Evolutionary conservation across 1,139 yeast species (phyloP), one percentile per base, ranked within the genome.

Genomic region (Lodderomyces elongisporus): DNA sequence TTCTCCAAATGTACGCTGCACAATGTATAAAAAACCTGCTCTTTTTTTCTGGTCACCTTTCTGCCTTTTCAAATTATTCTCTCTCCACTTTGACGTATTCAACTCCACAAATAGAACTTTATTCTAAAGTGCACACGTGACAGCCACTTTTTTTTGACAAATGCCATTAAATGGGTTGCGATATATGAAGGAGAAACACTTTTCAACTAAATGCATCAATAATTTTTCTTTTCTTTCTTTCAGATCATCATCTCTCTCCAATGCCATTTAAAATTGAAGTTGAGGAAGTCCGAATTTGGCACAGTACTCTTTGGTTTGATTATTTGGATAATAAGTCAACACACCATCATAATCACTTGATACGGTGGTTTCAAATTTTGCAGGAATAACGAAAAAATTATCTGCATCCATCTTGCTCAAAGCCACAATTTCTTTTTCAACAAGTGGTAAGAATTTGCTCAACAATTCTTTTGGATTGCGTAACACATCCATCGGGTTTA

Each of bases 241-340:
- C 14, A 10, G 6, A 7, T 13, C 14, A 24, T 24, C 26, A 24
- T n/a, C n/a, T n/a, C n/a, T n/a, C n/a, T n/a, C n/a, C n/a, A n/a
- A n/a, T n/a, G n/a, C n/a, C n/a, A n/a, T n/a, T n/a, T n/a, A n/a
- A 6, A 24, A 13, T 24, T 24, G 14, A 7, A 24, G 8, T 13
- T 24, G 6, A 4, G 47, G 43, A n/a, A 51, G 35, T 4, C 35
- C 33, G 39, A 58, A 66, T 33, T 39, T 50, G 13, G 42, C 37
- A 33, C 67, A 54, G 35, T 57, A 66, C 4, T 47, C 53, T 3
- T 30, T 20, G 0, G 74, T 66, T 44, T 67, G 74, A 34, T 51
- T 49, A 38, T 63, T 68, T 4, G 51, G 55, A 61, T 66, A 66
- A 37, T 59, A 60, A 36, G 54, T 43, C 29, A 62, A 43, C 5